Evolutionary conservation across 108 stramenopile genomes (phyloP), one percentile per base, ranked within the genome.

Genomic region (Skeletonema marinoi): DNA sequence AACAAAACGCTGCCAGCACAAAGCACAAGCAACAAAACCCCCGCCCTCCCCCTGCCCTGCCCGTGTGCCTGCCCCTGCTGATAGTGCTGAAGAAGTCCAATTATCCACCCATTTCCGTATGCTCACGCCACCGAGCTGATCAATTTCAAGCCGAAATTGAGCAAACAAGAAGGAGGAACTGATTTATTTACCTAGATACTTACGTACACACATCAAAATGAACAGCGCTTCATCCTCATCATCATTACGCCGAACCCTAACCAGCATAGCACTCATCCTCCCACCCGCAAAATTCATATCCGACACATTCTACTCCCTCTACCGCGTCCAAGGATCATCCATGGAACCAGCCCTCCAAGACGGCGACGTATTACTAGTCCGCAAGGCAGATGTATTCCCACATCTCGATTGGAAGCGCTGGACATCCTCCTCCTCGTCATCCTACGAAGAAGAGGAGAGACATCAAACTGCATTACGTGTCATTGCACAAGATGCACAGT

Each of bases 261-360:
- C 65, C 33, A 64, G 54, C 21, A 19, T 74, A 10, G 38, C 74
- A 41, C 48, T 74, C 12, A 74, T 63, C 19, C 5, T 74, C 19
- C 74, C 74, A 21, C 74, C 74, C 6, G 36, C 56, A 13, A 32
- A 66, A 33, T 74, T 66, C 35, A 6, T 71, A 13, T 58, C 73
- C 36, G 91, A 92, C 70, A 83, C 66, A 3, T 77, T 88, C 48
- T 87, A 85, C 46, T 88, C 87, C 2, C 42, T 88, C 1, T 78
- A 68, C 66, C 64, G 81, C 16, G 88, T 92, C 29, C 35, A 77
- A 31, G 92, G 89, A 19, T 66, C 80, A 32, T 88, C 88, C 12
- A 92, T 90, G 92, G 92, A 90, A 76, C 92, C 92, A 16, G 60
- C 89, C 1, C 70, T 92, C 16, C 62, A 78, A 7, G 32, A 81